Base-by-base conservation (phyloP, 306 rosid species). In the Lithocarpus polystachyus region DNA sequence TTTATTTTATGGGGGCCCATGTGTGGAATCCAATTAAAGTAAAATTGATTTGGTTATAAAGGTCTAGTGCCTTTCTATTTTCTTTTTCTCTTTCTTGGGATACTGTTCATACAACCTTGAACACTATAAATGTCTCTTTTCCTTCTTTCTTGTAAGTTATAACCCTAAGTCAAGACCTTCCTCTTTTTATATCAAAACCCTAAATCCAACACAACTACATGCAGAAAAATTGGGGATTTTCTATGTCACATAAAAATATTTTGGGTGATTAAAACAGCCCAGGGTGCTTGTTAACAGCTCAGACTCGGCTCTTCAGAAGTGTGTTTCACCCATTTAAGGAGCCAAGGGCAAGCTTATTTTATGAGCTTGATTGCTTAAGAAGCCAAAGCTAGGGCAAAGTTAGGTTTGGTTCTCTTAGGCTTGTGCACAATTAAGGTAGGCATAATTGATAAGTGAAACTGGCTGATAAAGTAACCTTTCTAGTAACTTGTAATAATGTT, bases 201-300 rank as follows among this genome's bases (percentile, higher is more conserved):
- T 37, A 37, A 37, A 37, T 37, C 45, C 45, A 37, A 37, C 45
- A 37, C 45, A 37, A 37, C 45, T 37, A 7, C 45, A 37, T 37
- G 45, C 45, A 0, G 45, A 7, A 37, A 37, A 37, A 37, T 37
- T 37, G 45, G 45, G 45, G 11, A 37, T 37, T 37, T 7, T 37
- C 45, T 37, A 7, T 37, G 45, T 37, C 2, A 37, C 45, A 7
- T 37, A 7, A 37, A 37, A 37, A 37, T 37, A 37, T 31, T 76
- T 59, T 60, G 74, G 82, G 76, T 35, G 71, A 72, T 68, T 35
- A 60, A 81, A 64, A 37, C 73, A 74, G 79, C 70, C 37, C 75
- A 68, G 60, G 77, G 26, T 68, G 56, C 62, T 82, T 75, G 37
- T 71, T 14, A 60, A 51, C 75, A 61, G 20, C 79, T 76, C 33